Evolutionary conservation across 257 asterid species (phyloP), one percentile per base, ranked within the genome.

Genomic region (Plantago major): DNA sequence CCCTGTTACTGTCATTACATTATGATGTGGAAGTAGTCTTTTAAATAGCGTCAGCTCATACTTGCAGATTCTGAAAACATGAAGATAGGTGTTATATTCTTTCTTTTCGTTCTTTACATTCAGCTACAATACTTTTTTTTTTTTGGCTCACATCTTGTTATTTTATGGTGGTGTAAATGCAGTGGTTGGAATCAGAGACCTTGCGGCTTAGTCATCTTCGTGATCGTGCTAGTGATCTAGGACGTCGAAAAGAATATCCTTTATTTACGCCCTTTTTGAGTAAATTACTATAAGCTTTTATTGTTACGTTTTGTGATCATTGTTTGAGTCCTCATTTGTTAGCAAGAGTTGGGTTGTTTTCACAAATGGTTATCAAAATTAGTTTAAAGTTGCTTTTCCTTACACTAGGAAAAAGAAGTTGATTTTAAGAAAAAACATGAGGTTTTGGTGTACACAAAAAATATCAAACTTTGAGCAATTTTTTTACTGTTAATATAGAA

Each of bases 231-330:
- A 93, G 99, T 71, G 99, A 89, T 73, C 68, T 80, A 76, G 99
- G 99, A 70, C 99, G 85, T 54, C 81, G 89, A 70, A 93, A 93
- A 61, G 97, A 89, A 93, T 93, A 89, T 93, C 99, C 97, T 93
- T 89, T 75, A 37, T 64, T 16, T 26, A 13, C 28, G 60, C 58
- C n/a, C 64, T 11, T 26, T 30, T 65, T 37, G 33, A 52, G 15
- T 65, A 37, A 51, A 40, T 69, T 54, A 55, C 18, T 47, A n/a
- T 22, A 22, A 22, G 26, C 42, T 49, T 7, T 42, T 42, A 16
- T 11, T 64, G 63, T 30, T 73, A 45, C 52, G 42, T 48, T 48
- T 61, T 60, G 16, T 14, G 8, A 28, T 50, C 26, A 11, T 18
- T 6, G 58, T 12, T 18, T 33, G 6, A 7, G 40, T 33, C 1